Conservation (phyloP, 2,329 filamentous ascomycete genomes). For the Trichoderma endophyticum region DNA sequence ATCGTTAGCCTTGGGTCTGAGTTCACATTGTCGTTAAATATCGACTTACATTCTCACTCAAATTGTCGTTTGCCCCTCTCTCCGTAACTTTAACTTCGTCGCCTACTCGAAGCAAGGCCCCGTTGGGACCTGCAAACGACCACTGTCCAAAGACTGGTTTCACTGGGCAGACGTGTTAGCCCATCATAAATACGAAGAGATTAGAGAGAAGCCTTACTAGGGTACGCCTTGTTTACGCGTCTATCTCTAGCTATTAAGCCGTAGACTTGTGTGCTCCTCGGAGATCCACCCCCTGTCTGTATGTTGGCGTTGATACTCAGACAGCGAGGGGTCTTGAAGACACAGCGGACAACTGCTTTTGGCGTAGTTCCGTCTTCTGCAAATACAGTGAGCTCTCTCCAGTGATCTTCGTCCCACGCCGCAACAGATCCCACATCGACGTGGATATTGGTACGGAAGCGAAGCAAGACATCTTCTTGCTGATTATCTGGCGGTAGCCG, state of each 20-base stretch:
- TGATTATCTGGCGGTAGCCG: constrained; percentile 14
- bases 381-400: constrained; percentile 21
- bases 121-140: constrained; percentile 21
- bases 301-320: constrained; percentile 23
- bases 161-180: constrained; percentile 11
- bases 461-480: constrained; percentile 21
- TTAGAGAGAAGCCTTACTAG: constrained; percentile 15
- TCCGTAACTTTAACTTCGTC: constrained; percentile 26
- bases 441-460: constrained; percentile 23
- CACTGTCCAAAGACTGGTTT: constrained; percentile 25
- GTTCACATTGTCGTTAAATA: neutral
- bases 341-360: constrained; percentile 22
- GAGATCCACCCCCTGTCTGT: constrained; percentile 16
- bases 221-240: constrained; percentile 22
- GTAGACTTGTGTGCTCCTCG: constrained; percentile 20
- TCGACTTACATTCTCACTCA: neutral
- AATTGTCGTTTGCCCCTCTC: neutral
- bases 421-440: constrained; percentile 19
- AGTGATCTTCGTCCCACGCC: constrained; percentile 22
- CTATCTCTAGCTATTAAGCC: constrained; percentile 23
- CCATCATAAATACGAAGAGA: neutral
- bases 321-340: constrained; percentile 22
- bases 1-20: neutral
- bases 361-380: constrained; percentile 4
- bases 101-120: constrained; percentile 20